These are phyloP conservation scores for Beauveria brongniartii DNA, from an alignment of 2,329 filamentous ascomycete genomes.

Conservation along the genomic window DNA sequence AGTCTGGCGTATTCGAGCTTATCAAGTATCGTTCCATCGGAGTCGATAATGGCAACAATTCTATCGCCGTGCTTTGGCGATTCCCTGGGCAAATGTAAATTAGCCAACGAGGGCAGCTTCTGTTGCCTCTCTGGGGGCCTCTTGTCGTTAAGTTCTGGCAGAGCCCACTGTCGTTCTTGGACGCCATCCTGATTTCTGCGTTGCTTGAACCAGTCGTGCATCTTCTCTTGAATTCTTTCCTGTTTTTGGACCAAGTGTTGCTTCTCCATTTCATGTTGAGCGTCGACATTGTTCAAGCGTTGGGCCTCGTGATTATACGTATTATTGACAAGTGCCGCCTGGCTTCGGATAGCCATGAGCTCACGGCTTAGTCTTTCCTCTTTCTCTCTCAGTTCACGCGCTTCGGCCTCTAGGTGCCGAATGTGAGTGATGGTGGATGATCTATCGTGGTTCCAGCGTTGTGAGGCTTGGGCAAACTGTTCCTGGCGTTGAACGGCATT, in stretches of 20 bases:
- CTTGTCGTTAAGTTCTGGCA: background rate
- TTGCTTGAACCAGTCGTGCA: background rate
- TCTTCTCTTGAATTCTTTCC: background rate
- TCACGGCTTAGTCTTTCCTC: background rate
- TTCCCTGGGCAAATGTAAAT: background rate
- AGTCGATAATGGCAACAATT: constrained; percentile 2
- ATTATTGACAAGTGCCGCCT: background rate
- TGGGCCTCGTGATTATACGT: background rate
- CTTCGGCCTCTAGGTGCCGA: background rate
- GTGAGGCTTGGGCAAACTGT: constrained; percentile 18
- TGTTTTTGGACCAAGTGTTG: background rate
- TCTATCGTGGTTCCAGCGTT: constrained; percentile 9
- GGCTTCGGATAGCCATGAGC: background rate
- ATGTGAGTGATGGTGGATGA: background rate
- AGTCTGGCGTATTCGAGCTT: background rate
- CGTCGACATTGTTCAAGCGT: background rate
- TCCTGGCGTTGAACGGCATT: constrained; percentile 20
- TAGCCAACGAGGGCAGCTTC: background rate
- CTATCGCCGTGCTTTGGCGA: background rate
- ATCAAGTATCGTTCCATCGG: background rate
- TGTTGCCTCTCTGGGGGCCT: background rate
- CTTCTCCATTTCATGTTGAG: background rate
- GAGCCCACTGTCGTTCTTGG: background rate
- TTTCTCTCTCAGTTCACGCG: background rate
- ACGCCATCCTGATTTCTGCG: background rate